A percentile compares a stretch with the other conserved stretches of the same genome.
These are phyloP conservation scores for Claviceps pazoutovae DNA, from an alignment of 2,329 filamentous ascomycete genomes.

Conservation along the genomic window DNA sequence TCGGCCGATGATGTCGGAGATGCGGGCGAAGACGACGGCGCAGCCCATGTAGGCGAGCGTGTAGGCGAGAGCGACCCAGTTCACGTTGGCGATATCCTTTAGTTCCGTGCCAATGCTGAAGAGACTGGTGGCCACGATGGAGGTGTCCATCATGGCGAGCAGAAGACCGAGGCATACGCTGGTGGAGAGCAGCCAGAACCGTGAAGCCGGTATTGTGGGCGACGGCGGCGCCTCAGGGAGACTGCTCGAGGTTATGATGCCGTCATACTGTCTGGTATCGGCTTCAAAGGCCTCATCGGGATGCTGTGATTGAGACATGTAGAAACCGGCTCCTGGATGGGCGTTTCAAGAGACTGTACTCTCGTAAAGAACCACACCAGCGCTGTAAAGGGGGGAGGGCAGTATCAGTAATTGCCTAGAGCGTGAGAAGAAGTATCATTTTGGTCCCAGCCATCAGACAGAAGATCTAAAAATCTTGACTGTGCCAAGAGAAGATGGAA, in stretches of 20 bases:
- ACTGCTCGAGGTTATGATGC: too few relatives aligned
- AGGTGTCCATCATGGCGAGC: slow-evolving; percentile 44
- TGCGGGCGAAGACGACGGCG: slow-evolving; percentile 38
- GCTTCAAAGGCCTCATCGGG: not conserved
- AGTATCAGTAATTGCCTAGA: too few relatives aligned
- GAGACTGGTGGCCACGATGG: slow-evolving; percentile 45
- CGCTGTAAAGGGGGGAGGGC: too few relatives aligned
- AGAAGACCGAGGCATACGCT: slow-evolving; percentile 38
- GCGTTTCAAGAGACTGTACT: too few relatives aligned
- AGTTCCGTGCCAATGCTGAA: slow-evolving; percentile 42
- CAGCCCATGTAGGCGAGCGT: slow-evolving; percentile 43
- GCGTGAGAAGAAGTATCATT: too few relatives aligned
- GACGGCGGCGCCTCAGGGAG: not conserved
- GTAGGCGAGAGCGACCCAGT: slow-evolving; percentile 43
- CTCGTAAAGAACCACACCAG: too few relatives aligned
- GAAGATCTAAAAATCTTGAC: too few relatives aligned
- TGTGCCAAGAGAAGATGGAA: too few relatives aligned
- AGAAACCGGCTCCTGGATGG: too few relatives aligned
- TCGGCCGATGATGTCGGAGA: slow-evolving; percentile 41
- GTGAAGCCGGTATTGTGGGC: not conserved
- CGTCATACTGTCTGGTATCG: too few relatives aligned
- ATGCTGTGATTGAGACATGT: not conserved
- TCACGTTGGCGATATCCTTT: slow-evolving; percentile 27
- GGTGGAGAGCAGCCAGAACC: not conserved
- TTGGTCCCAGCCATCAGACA: too few relatives aligned